Evolutionary conservation across 2,329 filamentous ascomycete genomes (phyloP).

Genomic region (Macroventuria anomochaeta): DNA sequence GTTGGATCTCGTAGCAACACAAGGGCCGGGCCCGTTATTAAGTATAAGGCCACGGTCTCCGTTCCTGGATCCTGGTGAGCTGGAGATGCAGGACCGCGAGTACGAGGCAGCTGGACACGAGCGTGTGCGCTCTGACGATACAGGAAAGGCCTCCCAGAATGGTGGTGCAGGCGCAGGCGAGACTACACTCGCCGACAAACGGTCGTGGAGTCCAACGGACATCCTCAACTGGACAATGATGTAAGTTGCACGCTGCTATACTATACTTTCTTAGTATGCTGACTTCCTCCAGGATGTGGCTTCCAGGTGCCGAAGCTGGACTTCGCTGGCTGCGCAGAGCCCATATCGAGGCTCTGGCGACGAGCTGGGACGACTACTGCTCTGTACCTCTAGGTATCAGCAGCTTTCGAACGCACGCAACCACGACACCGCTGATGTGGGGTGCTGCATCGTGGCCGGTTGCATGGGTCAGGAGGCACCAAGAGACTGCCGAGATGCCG

Average conservation of each 20-base stretch:
- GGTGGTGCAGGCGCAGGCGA: neutral
- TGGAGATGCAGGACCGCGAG: conserved; percentile 33
- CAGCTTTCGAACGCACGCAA: conserved; percentile 38
- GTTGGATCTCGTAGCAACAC: conserved; percentile 42
- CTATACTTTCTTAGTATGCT: neutral
- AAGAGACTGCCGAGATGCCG: conserved; percentile 41
- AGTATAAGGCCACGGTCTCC: conserved; percentile 35
- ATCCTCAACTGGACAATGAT: conserved; percentile 61
- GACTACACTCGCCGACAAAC: neutral
- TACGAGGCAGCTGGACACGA: conserved; percentile 10
- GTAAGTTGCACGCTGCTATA: conserved; percentile 42
- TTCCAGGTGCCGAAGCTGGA: conserved; percentile 26
- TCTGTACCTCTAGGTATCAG: conserved; percentile 51
- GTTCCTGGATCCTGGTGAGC: conserved; percentile 41
- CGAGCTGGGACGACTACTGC: conserved; percentile 29
- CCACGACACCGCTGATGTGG: conserved; percentile 47
- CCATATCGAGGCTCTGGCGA: conserved; percentile 29
- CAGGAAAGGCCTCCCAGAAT: neutral
- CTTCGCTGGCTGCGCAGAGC: conserved; percentile 54
- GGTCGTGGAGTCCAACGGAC: conserved; percentile 53
- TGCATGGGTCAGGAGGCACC: conserved; percentile 47
- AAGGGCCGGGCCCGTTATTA: conserved; percentile 21
- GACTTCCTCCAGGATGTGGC: conserved; percentile 12
- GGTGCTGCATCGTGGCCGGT: conserved; percentile 47
- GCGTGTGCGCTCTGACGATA: conserved; percentile 12